Conservation (phyloP, 2,329 filamentous ascomycete species). For the Trichoderma harzianum region DNA sequence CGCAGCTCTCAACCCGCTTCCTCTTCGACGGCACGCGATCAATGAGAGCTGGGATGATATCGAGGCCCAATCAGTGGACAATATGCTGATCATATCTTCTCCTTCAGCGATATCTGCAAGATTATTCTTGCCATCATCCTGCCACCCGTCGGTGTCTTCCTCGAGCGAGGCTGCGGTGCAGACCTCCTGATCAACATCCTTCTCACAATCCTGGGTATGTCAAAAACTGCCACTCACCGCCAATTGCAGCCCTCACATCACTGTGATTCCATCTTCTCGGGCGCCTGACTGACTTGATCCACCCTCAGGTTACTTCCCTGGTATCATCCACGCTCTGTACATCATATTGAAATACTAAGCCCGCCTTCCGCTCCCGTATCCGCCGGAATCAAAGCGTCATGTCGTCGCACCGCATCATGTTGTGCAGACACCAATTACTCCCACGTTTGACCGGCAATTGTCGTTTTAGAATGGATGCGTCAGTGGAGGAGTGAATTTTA, state of each 20-base stretch:
- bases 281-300: constrained; percentile 17
- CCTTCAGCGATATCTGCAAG: constrained; percentile 55
- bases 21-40: background rate
- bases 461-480: constrained; percentile 3
- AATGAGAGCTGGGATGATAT: background rate
- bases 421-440: background rate
- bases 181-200: constrained; percentile 92
- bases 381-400: constrained; percentile 4
- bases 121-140: constrained; percentile 85
- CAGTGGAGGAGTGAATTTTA: background rate
- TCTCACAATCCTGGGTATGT: constrained; percentile 67
- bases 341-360: constrained; percentile 84
- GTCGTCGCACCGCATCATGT: background rate
- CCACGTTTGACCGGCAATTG: background rate
- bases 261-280: background rate
- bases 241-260: background rate
- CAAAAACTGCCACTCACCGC: background rate
- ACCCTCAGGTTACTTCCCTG: constrained; percentile 60
- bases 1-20: background rate
- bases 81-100: background rate
- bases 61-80: background rate
- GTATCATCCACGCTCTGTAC: constrained; percentile 92
- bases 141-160: constrained; percentile 87
- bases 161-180: constrained; percentile 84
- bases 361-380: background rate